phyloP scores from a whole-genome alignment of 2,329 filamentous ascomycete species.

The Ophiognomonia clavigignenti-juglandacearum region DNA sequence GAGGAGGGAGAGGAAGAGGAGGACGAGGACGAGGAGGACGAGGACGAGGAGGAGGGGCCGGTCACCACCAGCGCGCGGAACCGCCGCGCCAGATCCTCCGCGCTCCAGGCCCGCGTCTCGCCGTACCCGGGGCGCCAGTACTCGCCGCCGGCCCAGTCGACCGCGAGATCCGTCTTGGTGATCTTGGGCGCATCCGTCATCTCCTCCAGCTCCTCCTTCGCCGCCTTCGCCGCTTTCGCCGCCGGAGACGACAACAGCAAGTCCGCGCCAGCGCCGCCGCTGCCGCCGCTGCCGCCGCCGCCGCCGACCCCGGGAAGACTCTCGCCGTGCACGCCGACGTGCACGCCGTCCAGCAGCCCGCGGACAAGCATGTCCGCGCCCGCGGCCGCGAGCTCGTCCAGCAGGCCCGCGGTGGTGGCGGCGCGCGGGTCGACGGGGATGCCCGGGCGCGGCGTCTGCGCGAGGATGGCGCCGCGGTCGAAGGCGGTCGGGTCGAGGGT shows the following conservation, averaged over 20 bases:
- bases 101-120: constrained; percentile 33
- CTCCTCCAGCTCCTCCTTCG: background rate
- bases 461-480: constrained; percentile 72
- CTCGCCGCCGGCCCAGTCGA: constrained; percentile 49
- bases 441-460: constrained; percentile 59
- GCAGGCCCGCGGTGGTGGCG: constrained; percentile 45
- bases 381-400: constrained; percentile 48
- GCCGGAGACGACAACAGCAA: no score
- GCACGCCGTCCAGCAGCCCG: constrained; percentile 57
- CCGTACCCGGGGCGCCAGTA: constrained; percentile 10
- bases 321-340: no score
- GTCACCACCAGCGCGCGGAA: constrained; percentile 45
- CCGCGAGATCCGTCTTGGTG: constrained; percentile 53
- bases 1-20: no score
- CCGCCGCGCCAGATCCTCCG: constrained; percentile 49
- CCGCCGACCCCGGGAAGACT: no score
- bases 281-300: background rate
- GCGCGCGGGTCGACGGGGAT: constrained; percentile 42
- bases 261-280: background rate
- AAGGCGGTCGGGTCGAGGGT: constrained; percentile 74
- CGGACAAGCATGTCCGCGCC: constrained; percentile 68
- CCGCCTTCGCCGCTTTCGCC: background rate
- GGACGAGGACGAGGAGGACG: no score
- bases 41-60: background rate
- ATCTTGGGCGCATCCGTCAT: constrained; percentile 67